Percentiles rank a stretch among this genome's conserved stretches.
phyloP scores from a whole-genome alignment of 2,329 filamentous ascomycete species.

The Penicillium crustosum region DNA sequence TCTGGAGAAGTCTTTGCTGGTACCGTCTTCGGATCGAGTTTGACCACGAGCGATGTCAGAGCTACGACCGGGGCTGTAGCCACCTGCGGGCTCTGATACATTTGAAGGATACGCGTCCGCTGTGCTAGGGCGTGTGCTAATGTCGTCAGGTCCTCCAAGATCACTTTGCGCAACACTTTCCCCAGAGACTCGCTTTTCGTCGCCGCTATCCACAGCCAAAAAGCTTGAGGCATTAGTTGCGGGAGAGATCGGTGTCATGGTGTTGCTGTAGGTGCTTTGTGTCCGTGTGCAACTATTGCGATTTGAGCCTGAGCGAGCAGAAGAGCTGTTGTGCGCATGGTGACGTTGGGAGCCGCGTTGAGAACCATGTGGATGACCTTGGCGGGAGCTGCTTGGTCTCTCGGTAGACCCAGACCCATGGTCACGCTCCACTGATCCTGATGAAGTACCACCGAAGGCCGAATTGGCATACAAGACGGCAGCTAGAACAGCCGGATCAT shows the following conservation, averaged over 20 bases:
- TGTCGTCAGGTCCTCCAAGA: constrained; percentile 30
- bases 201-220: constrained; percentile 42
- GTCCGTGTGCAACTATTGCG: constrained; percentile 42
- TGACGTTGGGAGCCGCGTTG: constrained; percentile 27
- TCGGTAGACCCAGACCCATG: constrained; percentile 23
- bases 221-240: constrained; percentile 49
- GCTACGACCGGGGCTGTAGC: constrained; percentile 26
- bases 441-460: constrained; percentile 14
- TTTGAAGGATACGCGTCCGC: constrained; percentile 28
- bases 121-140: constrained; percentile 32
- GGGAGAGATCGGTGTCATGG: constrained; percentile 43
- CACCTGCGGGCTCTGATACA: constrained; percentile 22
- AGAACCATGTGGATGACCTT: constrained; percentile 20
- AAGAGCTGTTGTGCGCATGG: constrained; percentile 37
- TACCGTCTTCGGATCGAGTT: constrained; percentile 22
- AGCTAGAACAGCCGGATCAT: constrained; percentile 31
- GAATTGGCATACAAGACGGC: constrained; percentile 32
- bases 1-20: constrained; percentile 25
- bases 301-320: constrained; percentile 35
- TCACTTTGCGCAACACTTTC: constrained; percentile 33
- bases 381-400: constrained; percentile 32
- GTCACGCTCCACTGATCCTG: constrained; percentile 12
- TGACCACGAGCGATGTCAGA: constrained; percentile 19
- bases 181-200: constrained; percentile 36
- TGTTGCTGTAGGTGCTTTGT: constrained; percentile 46